phyloP scores from a whole-genome alignment of 164 flowering plant genomes.

The Tetracentron sinense region DNA sequence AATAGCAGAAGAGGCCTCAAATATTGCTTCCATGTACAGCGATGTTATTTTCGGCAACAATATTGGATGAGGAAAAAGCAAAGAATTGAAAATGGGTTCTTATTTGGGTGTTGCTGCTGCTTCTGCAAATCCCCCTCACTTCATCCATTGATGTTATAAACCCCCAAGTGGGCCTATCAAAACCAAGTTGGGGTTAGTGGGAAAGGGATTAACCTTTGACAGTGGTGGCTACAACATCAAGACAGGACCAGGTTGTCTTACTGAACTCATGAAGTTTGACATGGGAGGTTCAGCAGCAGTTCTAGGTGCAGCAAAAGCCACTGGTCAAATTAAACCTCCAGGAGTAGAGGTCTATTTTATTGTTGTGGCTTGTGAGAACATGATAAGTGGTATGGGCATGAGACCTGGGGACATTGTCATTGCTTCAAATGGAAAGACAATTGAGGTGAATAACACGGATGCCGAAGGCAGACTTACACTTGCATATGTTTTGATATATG shows the following conservation, averaged over 20 bases:
- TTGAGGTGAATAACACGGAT: too few relatives aligned
- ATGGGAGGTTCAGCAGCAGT: too few relatives aligned
- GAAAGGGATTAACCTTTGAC: conserved; percentile 98
- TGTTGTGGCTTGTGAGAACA: too few relatives aligned
- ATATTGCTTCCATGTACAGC: conserved; percentile 47
- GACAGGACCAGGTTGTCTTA: too few relatives aligned
- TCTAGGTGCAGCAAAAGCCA: too few relatives aligned
- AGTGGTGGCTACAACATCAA: conserved; percentile 99
- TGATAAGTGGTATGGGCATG: conserved; percentile 97
- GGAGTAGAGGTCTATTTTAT: conserved; percentile 96
- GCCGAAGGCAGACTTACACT: too few relatives aligned
- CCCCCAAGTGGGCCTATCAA: conserved; percentile 71
- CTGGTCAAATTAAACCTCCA: conserved; percentile 84
- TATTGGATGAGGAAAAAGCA: conserved; percentile 70
- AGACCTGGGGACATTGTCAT: conserved; percentile 87
- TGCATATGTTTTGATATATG: too few relatives aligned
- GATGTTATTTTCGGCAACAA: conserved; percentile 79
- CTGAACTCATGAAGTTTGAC: too few relatives aligned
- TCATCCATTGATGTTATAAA: conserved; percentile 81
- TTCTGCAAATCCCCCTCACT: too few relatives aligned
- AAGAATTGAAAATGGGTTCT: too few relatives aligned
- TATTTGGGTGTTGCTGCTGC: too few relatives aligned
- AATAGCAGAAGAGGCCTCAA: conserved; percentile 83
- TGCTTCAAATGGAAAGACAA: conserved; percentile 92
- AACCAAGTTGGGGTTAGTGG: too few relatives aligned